These are phyloP conservation scores for Tolypocladium inflatum DNA, from an alignment of 2,329 filamentous ascomycete species.

Conservation along the genomic window DNA sequence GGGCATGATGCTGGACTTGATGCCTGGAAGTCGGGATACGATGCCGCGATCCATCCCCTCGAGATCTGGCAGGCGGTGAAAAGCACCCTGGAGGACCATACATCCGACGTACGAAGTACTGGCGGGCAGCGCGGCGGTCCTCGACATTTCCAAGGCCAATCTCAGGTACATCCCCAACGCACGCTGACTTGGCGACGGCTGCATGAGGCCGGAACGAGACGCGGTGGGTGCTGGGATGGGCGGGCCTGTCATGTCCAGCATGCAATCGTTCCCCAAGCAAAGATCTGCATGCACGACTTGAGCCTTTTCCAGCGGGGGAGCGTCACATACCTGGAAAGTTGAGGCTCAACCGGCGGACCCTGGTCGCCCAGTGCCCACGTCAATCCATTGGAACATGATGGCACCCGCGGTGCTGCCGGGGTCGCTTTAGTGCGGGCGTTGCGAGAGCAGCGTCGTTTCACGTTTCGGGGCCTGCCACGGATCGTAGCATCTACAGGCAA, in stretches of 20 bases:
- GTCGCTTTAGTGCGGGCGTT: not conserved
- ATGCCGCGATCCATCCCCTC: not conserved
- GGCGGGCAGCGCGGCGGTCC: not conserved
- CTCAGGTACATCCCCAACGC: not conserved
- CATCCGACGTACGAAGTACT: not conserved
- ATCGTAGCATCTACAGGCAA: not conserved
- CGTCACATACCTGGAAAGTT: constrained; percentile 1
- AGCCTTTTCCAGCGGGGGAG: not conserved
- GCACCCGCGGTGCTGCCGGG: not conserved
- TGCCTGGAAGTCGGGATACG: not conserved
- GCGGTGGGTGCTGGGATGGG: not conserved
- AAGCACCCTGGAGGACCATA: not conserved
- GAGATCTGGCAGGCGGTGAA: not conserved
- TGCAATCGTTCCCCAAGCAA: not conserved
- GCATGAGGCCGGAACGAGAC: not conserved
- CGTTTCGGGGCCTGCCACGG: not conserved
- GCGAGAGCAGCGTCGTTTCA: not conserved
- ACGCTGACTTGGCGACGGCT: not conserved
- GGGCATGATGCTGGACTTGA: not conserved
- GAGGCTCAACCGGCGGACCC: constrained; percentile 2
- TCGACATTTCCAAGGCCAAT: not conserved
- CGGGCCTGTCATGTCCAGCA: not conserved
- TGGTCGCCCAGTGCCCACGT: not conserved
- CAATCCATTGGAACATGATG: not conserved
- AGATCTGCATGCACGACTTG: not conserved